Evolutionary conservation across 2,329 filamentous ascomycete species (phyloP).

Genomic region (Trichoderma sp.): DNA sequence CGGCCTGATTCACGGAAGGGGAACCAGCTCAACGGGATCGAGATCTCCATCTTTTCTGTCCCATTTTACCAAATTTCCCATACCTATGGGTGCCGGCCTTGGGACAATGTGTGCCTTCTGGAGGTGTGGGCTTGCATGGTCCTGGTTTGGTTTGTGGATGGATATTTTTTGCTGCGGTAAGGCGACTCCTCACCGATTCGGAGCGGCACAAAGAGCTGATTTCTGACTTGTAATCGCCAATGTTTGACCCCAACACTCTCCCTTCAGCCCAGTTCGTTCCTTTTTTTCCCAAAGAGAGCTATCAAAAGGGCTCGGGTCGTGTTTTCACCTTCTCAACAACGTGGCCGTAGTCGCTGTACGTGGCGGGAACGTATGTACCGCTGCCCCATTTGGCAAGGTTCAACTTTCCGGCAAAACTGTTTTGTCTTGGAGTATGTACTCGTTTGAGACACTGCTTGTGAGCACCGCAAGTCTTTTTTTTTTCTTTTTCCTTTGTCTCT

Average conservation of each 20-base stretch:
- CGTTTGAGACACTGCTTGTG: not conserved
- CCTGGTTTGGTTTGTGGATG: not conserved
- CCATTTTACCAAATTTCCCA: conserved; percentile 3
- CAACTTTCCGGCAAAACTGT: not conserved
- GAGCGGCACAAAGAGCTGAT: not conserved
- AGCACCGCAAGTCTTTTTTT: not conserved
- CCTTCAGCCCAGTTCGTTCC: not conserved
- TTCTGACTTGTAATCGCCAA: not conserved
- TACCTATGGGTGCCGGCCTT: not conserved
- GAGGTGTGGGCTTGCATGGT: conserved; percentile 1
- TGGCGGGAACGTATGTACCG: not conserved
- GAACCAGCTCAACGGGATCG: conserved; percentile 13
- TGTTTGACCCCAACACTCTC: not conserved
- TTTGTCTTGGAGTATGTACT: not conserved
- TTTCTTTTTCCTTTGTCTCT: not conserved
- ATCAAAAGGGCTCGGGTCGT: not conserved
- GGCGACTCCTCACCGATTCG: not conserved
- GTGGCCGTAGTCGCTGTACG: not conserved
- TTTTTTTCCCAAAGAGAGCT: not conserved
- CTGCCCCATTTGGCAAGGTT: not conserved
- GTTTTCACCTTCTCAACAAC: not conserved
- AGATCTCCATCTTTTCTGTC: conserved; percentile 13
- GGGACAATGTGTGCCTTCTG: not conserved
- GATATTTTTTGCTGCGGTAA: not conserved
- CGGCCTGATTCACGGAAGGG: not conserved